Conservation (phyloP, 305 asterid species). For the Plantago coronopus region DNA sequence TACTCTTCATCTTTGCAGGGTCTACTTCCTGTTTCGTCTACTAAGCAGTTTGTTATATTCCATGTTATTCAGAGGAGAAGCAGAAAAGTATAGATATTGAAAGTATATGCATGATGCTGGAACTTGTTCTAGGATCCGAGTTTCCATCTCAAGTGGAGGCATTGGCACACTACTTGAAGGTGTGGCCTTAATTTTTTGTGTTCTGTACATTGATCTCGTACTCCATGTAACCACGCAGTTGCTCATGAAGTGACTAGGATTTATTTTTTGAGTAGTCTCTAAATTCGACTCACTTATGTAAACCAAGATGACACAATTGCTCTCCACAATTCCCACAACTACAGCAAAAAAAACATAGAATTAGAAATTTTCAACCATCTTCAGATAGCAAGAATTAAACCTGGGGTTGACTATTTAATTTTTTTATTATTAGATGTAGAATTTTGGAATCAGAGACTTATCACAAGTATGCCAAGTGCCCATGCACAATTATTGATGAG, state of each 20-base stretch:
- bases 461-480: too few relatives aligned
- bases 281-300: not conserved
- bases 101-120: constrained; percentile 62
- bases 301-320: not conserved
- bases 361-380: too few relatives aligned
- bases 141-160: constrained; percentile 63
- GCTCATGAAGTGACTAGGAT: too few relatives aligned
- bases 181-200: constrained; percentile 23
- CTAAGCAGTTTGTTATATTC: constrained; percentile 22
- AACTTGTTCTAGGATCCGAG: constrained; percentile 63
- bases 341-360: too few relatives aligned
- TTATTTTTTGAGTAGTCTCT: too few relatives aligned
- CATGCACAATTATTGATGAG: too few relatives aligned
- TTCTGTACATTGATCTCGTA: constrained; percentile 1
- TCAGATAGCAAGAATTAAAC: not conserved
- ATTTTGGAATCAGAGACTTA: too few relatives aligned
- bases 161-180: constrained; percentile 70
- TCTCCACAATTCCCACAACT: not conserved
- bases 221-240: too few relatives aligned
- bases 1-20: too few relatives aligned
- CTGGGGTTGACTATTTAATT: not conserved
- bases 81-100: constrained; percentile 79
- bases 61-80: constrained; percentile 59
- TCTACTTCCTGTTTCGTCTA: constrained; percentile 6
- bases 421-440: constrained; percentile 6